A percentile compares a stretch with the other conserved stretches of the same genome.
Conservation (phyloP, 768 basidiomycete species). For the Agrocybe chaxingu region DNA sequence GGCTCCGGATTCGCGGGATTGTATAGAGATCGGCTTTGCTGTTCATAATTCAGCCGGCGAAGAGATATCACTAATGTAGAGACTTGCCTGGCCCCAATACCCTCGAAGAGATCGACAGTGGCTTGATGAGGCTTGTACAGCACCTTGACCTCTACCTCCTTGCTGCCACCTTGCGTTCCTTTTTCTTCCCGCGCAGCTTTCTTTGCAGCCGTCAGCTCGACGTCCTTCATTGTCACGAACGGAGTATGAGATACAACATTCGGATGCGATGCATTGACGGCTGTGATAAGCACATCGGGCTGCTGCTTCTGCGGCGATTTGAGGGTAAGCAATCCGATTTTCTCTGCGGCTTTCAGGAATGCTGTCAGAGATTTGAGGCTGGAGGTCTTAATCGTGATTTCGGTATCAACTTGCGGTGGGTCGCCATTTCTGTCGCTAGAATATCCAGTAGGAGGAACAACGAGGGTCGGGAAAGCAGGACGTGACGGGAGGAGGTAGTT, state of each 20-base stretch:
- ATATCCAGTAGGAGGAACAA: slow-evolving; percentile 28
- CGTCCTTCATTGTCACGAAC: slow-evolving; percentile 62
- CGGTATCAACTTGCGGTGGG: slow-evolving; percentile 31
- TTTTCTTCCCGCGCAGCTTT: slow-evolving; percentile 54
- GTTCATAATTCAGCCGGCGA: not conserved
- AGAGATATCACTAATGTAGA: not conserved
- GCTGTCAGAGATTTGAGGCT: slow-evolving; percentile 76
- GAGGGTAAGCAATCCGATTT: slow-evolving; percentile 65
- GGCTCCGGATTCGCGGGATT: slow-evolving; percentile 48
- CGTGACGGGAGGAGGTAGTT: slow-evolving; percentile 74
- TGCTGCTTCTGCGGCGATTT: slow-evolving; percentile 60
- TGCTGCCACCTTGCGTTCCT: slow-evolving; percentile 35
- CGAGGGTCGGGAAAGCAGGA: slow-evolving; percentile 57
- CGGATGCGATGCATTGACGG: slow-evolving; percentile 55
- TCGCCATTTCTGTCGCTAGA: slow-evolving; percentile 4
- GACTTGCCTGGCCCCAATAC: slow-evolving; percentile 59
- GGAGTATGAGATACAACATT: slow-evolving; percentile 47
- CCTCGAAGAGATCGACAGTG: slow-evolving; percentile 60
- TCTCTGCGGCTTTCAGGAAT: slow-evolving; percentile 78
- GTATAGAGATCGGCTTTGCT: slow-evolving; percentile 58
- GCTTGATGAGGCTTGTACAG: slow-evolving; percentile 72
- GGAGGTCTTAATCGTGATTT: slow-evolving; percentile 75
- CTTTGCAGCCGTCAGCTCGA: slow-evolving; percentile 62
- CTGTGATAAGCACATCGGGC: slow-evolving; percentile 53
- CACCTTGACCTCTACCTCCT: slow-evolving; percentile 60